Base-by-base conservation (phyloP, 345 rosid genomes). In the Corchorus olitorius region DNA sequence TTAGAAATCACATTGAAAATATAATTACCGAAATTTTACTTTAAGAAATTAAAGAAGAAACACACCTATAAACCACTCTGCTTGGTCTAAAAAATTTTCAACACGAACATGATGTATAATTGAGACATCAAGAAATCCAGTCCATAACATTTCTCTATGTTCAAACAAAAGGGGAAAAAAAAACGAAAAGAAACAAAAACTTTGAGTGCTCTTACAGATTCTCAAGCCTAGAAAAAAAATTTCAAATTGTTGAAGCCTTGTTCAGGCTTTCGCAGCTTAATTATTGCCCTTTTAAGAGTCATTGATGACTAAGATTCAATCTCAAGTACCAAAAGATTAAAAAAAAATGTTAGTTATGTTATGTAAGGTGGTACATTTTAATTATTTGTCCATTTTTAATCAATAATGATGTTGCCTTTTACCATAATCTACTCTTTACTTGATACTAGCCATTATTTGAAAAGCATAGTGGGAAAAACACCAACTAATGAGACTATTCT, bases 111-210 rank as follows among this genome's bases (percentile, higher is more conserved):
- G 87, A 75, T 95, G 99, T 72, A 95, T 89, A 55, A 86, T 81
- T 8, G 97, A 87, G 75, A 83, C 85, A 61, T 90, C 94, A 73
- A 89, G 89, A 89, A 95, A 95, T 35, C 97, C 98, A 80, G 96
- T 90, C 80, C 89, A 86, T 78, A 8, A 69, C 8, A 17, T 15
- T 3, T 66, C n/a, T 67, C 49, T 20, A 53, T 50, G 15, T 37
- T 8, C 16, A 70, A 55, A 15, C 6, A 20, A 48, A 37, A 52
- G 4, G 50, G 13, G 39, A 39, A 45, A 4, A 70, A 55, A 15
- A 6, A 20, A n/a, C n/a, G 41, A 37, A 59, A 4, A 56, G 13
- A 48, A 48, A 72, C 45, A 56, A 71, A 41, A 74, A 61, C 60
- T 50, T 50, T 69, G 15, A 19, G 5, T 43, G 20, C 54, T 19